Evolutionary conservation across 371 early-diverging fungal genomes (phyloP), one percentile per base, ranked within the genome.

Genomic region (Circinella minor): DNA sequence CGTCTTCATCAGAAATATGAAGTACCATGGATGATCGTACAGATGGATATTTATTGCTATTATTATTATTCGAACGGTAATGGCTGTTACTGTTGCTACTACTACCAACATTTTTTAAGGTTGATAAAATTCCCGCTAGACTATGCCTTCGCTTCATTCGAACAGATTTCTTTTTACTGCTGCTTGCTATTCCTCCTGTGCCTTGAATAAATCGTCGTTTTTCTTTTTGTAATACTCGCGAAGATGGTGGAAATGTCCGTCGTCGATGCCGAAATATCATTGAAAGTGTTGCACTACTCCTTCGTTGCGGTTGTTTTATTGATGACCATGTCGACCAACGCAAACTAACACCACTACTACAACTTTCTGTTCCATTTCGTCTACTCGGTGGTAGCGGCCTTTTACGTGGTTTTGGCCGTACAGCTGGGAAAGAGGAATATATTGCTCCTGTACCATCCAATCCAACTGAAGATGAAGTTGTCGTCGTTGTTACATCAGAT

Each of bases 21-120:
- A 67, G 47, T 20, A 67, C 38, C 68, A 67, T 67, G 47, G 68
- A 67, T n/a, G 68, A 67, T 13, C 68, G 60, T 18, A 67, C 68
- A 43, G 68, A 67, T 18, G 57, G 39, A 20, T 66, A 43, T 39
- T 55, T 55, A 27, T 55, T 55, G 8, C n/a, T 15, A 15, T 18
- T 15, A 47, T 37, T 48, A 34, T 61, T 60, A 27, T 34, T 49
- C 4, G 27, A 27, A 27, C 27, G 27, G 27, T 27, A 27, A 27
- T 27, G 2, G 27, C 27, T 27, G 27, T 27, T 27, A 27, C 37
- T 57, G 43, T 37, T 55, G 57, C 65, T 65, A 38, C n/a, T 61
- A 27, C 63, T 15, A 61, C 39, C 20, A 47, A 9, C 38, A 38
- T 20, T 4, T 46, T 48, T 66, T 6, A 66, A 39, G 9, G 55